These are phyloP conservation scores for Pezizomycotina sp. DNA, from an alignment of 2,329 filamentous ascomycete genomes.

Conservation along the genomic window DNA sequence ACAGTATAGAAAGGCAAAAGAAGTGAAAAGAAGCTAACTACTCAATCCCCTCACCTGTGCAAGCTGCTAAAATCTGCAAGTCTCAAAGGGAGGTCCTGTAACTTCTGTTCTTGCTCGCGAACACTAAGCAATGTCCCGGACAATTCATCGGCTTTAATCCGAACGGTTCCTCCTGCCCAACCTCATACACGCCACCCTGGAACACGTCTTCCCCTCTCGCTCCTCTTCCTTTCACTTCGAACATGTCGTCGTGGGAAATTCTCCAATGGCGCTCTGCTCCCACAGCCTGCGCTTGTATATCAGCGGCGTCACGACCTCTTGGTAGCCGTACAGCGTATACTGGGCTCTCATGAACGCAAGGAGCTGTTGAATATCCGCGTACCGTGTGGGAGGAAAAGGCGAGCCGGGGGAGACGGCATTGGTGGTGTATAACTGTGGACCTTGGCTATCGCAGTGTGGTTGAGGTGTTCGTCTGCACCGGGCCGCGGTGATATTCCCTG, in stretches of 20 bases:
- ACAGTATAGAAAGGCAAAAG: no score
- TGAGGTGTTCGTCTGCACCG: slow-evolving; percentile 30
- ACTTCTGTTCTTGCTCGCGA: slow-evolving; percentile 53
- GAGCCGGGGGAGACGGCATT: slow-evolving; percentile 66
- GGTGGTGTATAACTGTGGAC: slow-evolving; percentile 61
- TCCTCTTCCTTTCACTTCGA: slow-evolving; percentile 48
- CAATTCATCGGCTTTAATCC: slow-evolving; percentile 90
- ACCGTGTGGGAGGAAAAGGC: slow-evolving; percentile 66
- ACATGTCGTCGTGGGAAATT: slow-evolving; percentile 88
- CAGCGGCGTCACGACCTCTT: slow-evolving; percentile 75
- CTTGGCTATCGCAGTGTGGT: slow-evolving; percentile 37
- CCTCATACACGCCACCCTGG: slow-evolving; percentile 30
- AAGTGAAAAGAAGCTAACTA: no score
- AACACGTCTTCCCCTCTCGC: slow-evolving; percentile 34
- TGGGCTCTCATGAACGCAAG: slow-evolving; percentile 67
- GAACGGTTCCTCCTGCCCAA: slow-evolving; percentile 52
- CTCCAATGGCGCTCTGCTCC: slow-evolving; percentile 72
- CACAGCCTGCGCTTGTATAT: slow-evolving; percentile 82
- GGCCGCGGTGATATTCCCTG: no score
- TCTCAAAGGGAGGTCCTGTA: slow-evolving; percentile 67
- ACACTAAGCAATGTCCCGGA: slow-evolving; percentile 73
- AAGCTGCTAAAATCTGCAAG: slow-evolving; percentile 55
- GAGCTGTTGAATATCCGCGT: slow-evolving; percentile 68
- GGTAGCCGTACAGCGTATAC: slow-evolving; percentile 69
- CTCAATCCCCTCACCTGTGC: slow-evolving; percentile 20